Percentiles rank a stretch among this genome's conserved stretches.
These are phyloP conservation scores for Pythium diclinum DNA, from an alignment of 352 stramenopile species.

Conservation along the genomic window DNA sequence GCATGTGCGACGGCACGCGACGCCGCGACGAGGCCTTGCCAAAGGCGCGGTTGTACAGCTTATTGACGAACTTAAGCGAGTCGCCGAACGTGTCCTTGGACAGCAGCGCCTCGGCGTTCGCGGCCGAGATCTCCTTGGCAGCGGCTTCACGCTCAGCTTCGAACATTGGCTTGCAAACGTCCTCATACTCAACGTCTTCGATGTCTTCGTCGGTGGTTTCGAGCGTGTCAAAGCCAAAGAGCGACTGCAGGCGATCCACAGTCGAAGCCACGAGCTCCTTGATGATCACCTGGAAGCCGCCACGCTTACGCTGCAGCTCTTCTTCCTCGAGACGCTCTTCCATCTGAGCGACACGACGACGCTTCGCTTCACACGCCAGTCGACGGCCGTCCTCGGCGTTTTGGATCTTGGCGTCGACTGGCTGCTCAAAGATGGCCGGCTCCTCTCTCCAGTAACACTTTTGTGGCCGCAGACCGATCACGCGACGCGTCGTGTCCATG, in stretches of 20 bases:
- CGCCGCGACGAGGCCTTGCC: conserved; percentile 65
- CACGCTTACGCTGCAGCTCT: conserved; percentile 19
- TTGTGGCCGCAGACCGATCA: conserved; percentile 38
- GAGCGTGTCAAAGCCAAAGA: conserved; percentile 39
- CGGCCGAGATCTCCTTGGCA: conserved; percentile 27
- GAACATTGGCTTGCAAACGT: conserved; percentile 47
- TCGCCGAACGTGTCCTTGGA: conserved; percentile 91
- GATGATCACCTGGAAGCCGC: conserved; percentile 16
- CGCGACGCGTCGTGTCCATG: conserved; percentile 56
- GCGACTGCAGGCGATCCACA: conserved; percentile 26
- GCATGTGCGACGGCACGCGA: conserved; percentile 94
- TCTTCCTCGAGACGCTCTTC: conserved; percentile 27
- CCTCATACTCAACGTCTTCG: conserved; percentile 67
- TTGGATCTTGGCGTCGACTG: conserved; percentile 23
- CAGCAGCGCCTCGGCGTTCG: conserved; percentile 51
- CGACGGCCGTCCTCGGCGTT: conserved; percentile 59
- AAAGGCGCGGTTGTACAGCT: conserved; percentile 89
- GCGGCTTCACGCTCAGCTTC: conserved; percentile 22
- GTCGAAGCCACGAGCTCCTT: conserved; percentile 11
- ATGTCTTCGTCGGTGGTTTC: conserved; percentile 44
- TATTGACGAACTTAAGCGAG: conserved; percentile 91
- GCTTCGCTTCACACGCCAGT: conserved; percentile 64
- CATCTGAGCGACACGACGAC: conserved; percentile 41
- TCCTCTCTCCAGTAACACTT: conserved; percentile 53
- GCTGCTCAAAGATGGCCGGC: conserved; percentile 38